These are phyloP conservation scores for Odontarrhena argentea DNA, from an alignment of 345 rosid genomes.

Conservation along the genomic window DNA sequence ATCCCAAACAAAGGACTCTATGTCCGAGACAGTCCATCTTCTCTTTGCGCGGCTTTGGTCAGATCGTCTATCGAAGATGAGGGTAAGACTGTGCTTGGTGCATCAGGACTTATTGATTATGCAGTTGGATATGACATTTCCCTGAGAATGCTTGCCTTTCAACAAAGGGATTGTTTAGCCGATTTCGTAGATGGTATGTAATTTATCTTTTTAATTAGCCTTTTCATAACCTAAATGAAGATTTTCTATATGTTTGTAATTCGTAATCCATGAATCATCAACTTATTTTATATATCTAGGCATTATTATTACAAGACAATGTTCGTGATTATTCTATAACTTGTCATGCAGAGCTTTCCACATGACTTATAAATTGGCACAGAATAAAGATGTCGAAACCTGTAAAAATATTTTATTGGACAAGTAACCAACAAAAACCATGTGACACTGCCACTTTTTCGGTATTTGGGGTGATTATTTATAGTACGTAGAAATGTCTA, in stretches of 20 bases:
- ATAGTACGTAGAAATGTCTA: too few species aligned
- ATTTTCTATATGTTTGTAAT: conserved; percentile 8
- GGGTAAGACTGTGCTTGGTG: conserved; percentile 38
- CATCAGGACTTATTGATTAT: conserved; percentile 39
- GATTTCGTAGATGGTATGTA: conserved; percentile 43
- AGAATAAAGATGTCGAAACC: background rate
- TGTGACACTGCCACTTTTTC: too few species aligned
- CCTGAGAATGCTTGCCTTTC: conserved; percentile 32
- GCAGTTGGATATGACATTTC: conserved; percentile 38
- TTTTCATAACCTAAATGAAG: background rate
- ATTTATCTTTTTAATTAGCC: conserved; percentile 9
- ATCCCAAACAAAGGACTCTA: conserved; percentile 42
- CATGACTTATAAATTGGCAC: background rate
- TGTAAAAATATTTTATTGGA: background rate
- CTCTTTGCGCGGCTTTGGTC: conserved; percentile 38
- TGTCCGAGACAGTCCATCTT: conserved; percentile 35
- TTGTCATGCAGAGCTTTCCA: background rate
- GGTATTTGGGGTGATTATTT: too few species aligned
- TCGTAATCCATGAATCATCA: background rate
- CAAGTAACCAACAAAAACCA: background rate
- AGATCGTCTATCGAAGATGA: conserved; percentile 30
- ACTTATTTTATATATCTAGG: background rate
- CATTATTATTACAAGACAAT: background rate
- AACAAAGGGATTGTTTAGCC: conserved; percentile 38
- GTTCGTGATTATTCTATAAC: background rate